Conservation (phyloP, 2,329 filamentous ascomycete genomes). For the Trichoderma simmonsii region DNA sequence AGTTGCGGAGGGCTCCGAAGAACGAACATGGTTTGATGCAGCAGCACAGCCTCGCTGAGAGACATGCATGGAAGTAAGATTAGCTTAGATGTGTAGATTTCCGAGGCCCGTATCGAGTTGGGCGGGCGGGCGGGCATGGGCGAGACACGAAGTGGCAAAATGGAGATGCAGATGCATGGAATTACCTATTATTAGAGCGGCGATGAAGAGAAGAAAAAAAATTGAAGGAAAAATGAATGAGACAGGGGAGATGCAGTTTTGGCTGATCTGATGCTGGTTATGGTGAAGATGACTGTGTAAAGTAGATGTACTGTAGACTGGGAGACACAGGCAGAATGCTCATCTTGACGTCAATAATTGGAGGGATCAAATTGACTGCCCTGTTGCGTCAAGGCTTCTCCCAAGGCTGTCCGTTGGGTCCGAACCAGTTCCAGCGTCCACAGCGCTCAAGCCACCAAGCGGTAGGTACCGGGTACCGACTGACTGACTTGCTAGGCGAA, state of each 20-base stretch:
- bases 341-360: constrained; percentile 1
- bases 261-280: neutral
- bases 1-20: neutral
- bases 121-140: neutral
- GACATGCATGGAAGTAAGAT: neutral
- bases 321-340: neutral
- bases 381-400: constrained; percentile 13
- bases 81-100: neutral
- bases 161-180: neutral
- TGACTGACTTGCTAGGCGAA: neutral
- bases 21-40: neutral
- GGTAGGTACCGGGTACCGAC: neutral
- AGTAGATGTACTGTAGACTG: neutral
- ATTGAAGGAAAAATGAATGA: neutral
- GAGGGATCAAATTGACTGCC: neutral
- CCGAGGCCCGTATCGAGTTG: neutral
- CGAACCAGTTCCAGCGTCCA: neutral
- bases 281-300: neutral
- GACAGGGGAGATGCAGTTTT: neutral
- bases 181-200: neutral
- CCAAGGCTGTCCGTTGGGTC: neutral
- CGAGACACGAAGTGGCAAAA: neutral
- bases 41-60: neutral
- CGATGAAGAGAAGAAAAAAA: neutral
- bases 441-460: neutral